phyloP scores from a whole-genome alignment of 2,329 filamentous ascomycete genomes.

The Penicillium freii region DNA sequence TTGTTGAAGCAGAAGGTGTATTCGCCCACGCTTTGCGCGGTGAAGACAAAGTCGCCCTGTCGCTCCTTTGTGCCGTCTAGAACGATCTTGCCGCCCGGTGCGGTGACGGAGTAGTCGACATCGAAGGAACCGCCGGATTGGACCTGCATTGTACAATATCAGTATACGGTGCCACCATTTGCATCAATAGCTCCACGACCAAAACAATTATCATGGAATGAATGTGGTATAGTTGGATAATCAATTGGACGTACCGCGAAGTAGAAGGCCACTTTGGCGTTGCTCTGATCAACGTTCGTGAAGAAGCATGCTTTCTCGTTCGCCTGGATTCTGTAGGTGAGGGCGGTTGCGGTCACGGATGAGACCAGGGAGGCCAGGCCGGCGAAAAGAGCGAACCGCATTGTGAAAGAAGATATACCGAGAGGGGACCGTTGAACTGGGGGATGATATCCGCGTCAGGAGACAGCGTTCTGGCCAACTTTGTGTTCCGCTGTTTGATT shows the following conservation, averaged over 20 bases:
- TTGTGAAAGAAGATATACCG: slow-evolving; percentile 37
- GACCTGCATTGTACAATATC: slow-evolving; percentile 58
- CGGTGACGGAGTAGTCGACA: slow-evolving; percentile 85
- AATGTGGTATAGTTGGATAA: not conserved
- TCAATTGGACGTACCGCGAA: slow-evolving; percentile 72
- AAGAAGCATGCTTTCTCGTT: slow-evolving; percentile 98
- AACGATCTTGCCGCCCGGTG: slow-evolving; percentile 76
- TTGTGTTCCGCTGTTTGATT: slow-evolving; percentile 32
- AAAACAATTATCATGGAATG: not conserved
- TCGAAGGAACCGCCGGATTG: slow-evolving; percentile 99
- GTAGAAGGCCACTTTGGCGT: slow-evolving; percentile 94
- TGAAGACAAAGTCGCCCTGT: slow-evolving; percentile 97
- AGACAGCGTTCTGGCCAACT: slow-evolving; percentile 34
- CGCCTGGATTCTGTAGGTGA: slow-evolving; percentile 87
- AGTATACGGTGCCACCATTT: not conserved
- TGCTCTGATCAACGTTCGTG: slow-evolving; percentile 70
- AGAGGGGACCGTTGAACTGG: slow-evolving; percentile 15
- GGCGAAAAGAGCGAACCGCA: slow-evolving; percentile 65
- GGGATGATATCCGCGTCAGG: slow-evolving; percentile 24
- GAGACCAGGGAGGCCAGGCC: slow-evolving; percentile 71
- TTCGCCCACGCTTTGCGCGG: slow-evolving; percentile 80
- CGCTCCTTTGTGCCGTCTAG: slow-evolving; percentile 85
- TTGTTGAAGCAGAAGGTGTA: slow-evolving; percentile 99
- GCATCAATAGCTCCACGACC: not conserved
- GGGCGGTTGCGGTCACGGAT: slow-evolving; percentile 76